Evolutionary conservation across 1,284 basidiomycete genomes (phyloP), one percentile per base, ranked within the genome.

Genomic region (Xanthoconium separans): DNA sequence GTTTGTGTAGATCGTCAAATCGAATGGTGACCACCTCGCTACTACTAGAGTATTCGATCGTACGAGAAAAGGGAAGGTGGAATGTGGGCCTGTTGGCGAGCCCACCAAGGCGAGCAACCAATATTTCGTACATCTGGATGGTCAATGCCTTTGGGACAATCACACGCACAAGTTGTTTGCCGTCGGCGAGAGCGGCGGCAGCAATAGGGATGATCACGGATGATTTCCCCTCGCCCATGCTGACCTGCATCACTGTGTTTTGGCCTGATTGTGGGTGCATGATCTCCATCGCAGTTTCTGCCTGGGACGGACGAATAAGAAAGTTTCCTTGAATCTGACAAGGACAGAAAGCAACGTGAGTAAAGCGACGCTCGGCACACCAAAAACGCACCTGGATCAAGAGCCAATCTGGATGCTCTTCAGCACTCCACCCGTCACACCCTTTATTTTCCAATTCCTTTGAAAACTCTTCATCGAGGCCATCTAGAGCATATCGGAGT

Each of bases 11-110:
- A 59, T 58, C 13, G 76, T 69, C 12, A 33, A 53, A 8, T 47
- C 36, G 37, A n/a, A 0, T 6, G 8, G 2, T 22, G 1, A n/a
- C 8, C 6, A 6, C 1, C 4, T 16, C 18, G 4, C 0, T 0
- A 5, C 16, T 1, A 8, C 16, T n/a, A n/a, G n/a, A 6, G n/a
- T 16, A 15, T 2, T 36, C 24, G 1, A 10, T 12, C 3, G 43
- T 9, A 12, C 80, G 74, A 4, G 75, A 77, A 55, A 82, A 80
- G 0, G 81, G 81, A 0, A 81, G 45, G 55, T 74, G 73, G 47
- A 75, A 81, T 1, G 82, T 62, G 0, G 74, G 76, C 16, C 78
- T 70, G 55, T 80, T 74, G 0, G 65, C 57, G 7, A 82, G 69
- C n/a, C 78, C 75, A n/a, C 70, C 63, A 9, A 83, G 58, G 5